phyloP scores from a whole-genome alignment of 176 grass and related monocot species.

The Zea luxurians region DNA sequence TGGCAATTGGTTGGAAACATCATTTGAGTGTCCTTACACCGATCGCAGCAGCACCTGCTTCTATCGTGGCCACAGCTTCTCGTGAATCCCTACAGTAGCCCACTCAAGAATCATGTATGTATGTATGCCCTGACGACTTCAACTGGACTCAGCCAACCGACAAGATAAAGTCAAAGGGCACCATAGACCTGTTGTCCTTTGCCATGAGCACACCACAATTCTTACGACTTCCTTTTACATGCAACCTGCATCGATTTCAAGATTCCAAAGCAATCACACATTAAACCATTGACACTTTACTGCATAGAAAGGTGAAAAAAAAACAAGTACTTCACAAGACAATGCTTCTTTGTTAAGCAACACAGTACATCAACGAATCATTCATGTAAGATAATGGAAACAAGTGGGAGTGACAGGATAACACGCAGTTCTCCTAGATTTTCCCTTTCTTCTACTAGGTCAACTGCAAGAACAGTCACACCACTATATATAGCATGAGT shows the following conservation, averaged over 20 bases:
- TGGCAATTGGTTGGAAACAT: slow-evolving; percentile 56
- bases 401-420: slow-evolving; percentile 55
- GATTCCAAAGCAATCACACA: slow-evolving; percentile 11
- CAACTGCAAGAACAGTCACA: neutral
- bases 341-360: slow-evolving; percentile 26
- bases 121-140: slow-evolving; percentile 12
- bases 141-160: slow-evolving; percentile 66
- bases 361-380: slow-evolving; percentile 21
- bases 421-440: slow-evolving; percentile 39
- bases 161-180: slow-evolving; percentile 86
- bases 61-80: slow-evolving; percentile 39
- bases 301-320: neutral
- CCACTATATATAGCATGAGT: too few relatives aligned
- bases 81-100: slow-evolving; percentile 46
- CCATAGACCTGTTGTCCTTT: slow-evolving; percentile 33
- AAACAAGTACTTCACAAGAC: slow-evolving; percentile 11
- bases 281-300: slow-evolving; percentile 22
- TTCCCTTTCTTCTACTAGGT: neutral
- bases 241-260: slow-evolving; percentile 30
- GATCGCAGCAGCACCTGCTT: slow-evolving; percentile 48
- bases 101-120: neutral
- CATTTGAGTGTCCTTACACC: slow-evolving; percentile 31
- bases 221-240: slow-evolving; percentile 25
- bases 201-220: slow-evolving; percentile 30
- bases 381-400: slow-evolving; percentile 47